phyloP scores from a whole-genome alignment of 371 early-diverging fungal genomes.

The Phascolomyces articulosus region DNA sequence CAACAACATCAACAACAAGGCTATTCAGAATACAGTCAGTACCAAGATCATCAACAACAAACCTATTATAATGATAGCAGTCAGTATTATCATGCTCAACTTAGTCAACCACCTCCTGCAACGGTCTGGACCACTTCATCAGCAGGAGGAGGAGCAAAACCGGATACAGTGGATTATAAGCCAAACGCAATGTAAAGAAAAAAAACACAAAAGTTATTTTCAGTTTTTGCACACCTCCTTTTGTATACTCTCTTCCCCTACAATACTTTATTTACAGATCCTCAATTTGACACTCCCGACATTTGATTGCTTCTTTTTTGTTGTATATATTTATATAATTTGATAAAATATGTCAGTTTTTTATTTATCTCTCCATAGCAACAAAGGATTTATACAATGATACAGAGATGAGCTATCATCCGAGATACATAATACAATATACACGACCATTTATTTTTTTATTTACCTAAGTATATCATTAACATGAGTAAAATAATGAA shows the following conservation, averaged over 20 bases:
- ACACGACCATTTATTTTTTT: too few relatives aligned
- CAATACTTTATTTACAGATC: too few relatives aligned
- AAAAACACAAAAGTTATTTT: neutral
- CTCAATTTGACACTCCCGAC: too few relatives aligned
- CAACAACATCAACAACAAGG: neutral
- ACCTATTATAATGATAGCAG: neutral
- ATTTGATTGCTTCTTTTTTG: neutral
- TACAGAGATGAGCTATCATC: too few relatives aligned
- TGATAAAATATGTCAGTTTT: neutral
- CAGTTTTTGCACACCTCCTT: neutral
- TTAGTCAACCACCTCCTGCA: neutral
- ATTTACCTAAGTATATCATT: too few relatives aligned
- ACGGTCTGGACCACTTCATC: neutral
- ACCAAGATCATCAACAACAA: neutral
- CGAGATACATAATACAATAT: neutral
- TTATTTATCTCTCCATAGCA: neutral
- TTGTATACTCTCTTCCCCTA: neutral
- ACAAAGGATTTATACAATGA: too few relatives aligned
- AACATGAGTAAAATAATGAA: too few relatives aligned
- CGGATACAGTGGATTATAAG: slow-evolving; percentile 78
- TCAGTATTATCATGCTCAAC: slow-evolving; percentile 1
- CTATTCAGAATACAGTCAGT: neutral
- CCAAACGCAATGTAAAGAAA: slow-evolving; percentile 79
- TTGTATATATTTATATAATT: neutral
- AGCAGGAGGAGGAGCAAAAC: slow-evolving; percentile 22